Base-by-base conservation (phyloP, 2,329 filamentous ascomycete species). In the Sarocladium kiliense region DNA sequence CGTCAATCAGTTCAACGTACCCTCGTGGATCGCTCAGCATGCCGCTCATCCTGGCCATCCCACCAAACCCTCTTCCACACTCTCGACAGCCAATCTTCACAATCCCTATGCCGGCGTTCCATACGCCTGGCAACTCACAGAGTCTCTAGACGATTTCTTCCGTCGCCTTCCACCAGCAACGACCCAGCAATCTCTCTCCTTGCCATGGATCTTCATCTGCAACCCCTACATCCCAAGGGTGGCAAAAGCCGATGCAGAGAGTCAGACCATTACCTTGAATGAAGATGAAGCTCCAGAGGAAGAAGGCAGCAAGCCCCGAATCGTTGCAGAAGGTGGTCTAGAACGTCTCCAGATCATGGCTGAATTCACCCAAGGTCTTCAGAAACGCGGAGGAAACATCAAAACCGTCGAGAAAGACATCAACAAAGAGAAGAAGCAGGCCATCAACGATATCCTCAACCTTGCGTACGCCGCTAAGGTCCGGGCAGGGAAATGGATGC, bases 401-500 rank as follows among this genome's bases (percentile, higher is more conserved):
- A n/a, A 12, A 10, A 19, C 12, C 7, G 68, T 78, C 39, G 73
- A 75, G 36, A 69, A 69, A 11, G 71, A 79, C 9, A 73, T 86
- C 3, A 74, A 76, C 55, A 73, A 74, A 16, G 77, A 81, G 44
- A 77, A 76, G 60, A 69, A 73, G 42, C 68, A 72, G 56, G 76
- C 80, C 18, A 70, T 78, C 1, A 66, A 74, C 10, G 77, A 84
- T 39, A 80, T 95, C 19, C 71, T 85, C 16, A 71, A 76, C 18
- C 68, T 88, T 19, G 89, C 89, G 1, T 74, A 78, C 10, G 72
- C 78, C 18, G 77, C 76, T 14, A 76, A 77, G 23, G 77, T 89
- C 12, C 76, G 81, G 0, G 74, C 76, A 39, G 89, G 89, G 54
- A 94, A 88, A 82, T 92, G 89, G 89, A 87, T 92, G 84, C 66